phyloP scores from a whole-genome alignment of 257 asterid genomes.

The Cruciata laevipes region DNA sequence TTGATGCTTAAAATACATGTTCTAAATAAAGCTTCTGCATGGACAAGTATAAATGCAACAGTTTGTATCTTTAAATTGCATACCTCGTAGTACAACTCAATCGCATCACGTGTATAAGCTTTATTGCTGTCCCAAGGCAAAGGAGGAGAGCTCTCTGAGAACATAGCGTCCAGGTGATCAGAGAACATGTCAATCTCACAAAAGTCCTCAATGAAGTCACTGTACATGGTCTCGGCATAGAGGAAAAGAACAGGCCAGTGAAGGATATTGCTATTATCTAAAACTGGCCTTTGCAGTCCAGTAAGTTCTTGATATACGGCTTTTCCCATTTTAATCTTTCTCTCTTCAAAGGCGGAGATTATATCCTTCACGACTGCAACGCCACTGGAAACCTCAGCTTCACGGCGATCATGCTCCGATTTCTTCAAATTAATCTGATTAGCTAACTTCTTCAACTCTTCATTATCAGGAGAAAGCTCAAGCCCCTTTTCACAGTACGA shows the following conservation, averaged over 20 bases:
- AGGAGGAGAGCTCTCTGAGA: constrained; percentile 70
- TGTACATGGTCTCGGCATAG: constrained; percentile 89
- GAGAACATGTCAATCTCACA: constrained; percentile 81
- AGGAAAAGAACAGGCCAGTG: constrained; percentile 92
- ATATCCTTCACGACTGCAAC: constrained; percentile 50
- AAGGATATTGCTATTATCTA: constrained; percentile 64
- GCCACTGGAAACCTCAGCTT: constrained; percentile 55
- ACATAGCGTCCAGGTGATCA: constrained; percentile 59
- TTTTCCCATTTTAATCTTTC: constrained; percentile 67
- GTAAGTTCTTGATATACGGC: constrained; percentile 82
- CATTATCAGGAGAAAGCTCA: constrained; percentile 61
- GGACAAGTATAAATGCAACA: neutral
- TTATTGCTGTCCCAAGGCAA: constrained; percentile 73
- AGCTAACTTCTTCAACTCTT: constrained; percentile 63
- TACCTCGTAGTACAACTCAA: constrained; percentile 93
- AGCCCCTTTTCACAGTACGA: constrained; percentile 64
- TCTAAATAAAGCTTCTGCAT: neutral
- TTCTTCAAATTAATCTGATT: constrained; percentile 44
- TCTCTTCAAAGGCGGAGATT: constrained; percentile 60
- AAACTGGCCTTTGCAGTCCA: constrained; percentile 62
- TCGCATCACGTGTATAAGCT: constrained; percentile 68
- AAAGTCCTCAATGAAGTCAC: constrained; percentile 85
- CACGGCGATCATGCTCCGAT: constrained; percentile 41
- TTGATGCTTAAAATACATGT: neutral
- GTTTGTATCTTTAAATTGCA: constrained; percentile 14